Percentiles rank a stretch among this genome's conserved stretches.
Evolutionary conservation across 371 early-diverging fungal genomes (phyloP).

Genomic region (Phascolomyces articulosus): DNA sequence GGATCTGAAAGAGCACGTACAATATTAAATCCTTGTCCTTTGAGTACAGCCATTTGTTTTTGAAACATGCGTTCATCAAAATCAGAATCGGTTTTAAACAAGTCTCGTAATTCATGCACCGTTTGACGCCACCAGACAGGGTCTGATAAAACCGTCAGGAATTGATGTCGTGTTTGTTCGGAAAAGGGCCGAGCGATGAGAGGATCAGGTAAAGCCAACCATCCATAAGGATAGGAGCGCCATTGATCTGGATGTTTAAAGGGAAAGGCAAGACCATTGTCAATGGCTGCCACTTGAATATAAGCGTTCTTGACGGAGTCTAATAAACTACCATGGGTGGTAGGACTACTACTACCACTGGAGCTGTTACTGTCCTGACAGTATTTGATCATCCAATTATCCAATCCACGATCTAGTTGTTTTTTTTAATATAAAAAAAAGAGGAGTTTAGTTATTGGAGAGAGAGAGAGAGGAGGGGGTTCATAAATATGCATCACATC

Average conservation of each 20-base stretch:
- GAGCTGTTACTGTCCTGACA: constrained; percentile 44
- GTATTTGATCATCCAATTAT: constrained; percentile 91
- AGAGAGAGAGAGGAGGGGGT: too few relatives aligned
- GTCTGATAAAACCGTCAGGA: constrained; percentile 71
- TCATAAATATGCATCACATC: too few relatives aligned
- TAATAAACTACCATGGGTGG: constrained; percentile 26
- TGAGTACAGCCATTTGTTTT: constrained; percentile 81
- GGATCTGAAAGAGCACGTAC: constrained; percentile 67
- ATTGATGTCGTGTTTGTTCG: constrained; percentile 60
- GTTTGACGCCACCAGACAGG: constrained; percentile 83
- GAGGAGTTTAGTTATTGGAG: too few relatives aligned
- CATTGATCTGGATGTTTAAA: constrained; percentile 91
- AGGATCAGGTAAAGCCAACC: constrained; percentile 73
- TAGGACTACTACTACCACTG: constrained; percentile 23
- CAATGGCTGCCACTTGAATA: constrained; percentile 84
- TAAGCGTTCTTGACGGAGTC: constrained; percentile 20
- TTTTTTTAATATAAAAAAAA: not conserved
- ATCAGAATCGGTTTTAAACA: constrained; percentile 74
- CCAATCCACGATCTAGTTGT: constrained; percentile 71
- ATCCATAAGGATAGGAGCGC: constrained; percentile 90
- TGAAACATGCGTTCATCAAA: constrained; percentile 84
- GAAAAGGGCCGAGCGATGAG: constrained; percentile 71
- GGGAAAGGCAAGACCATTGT: constrained; percentile 93
- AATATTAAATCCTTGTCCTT: constrained; percentile 88
- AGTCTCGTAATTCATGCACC: constrained; percentile 60